Conservation (phyloP, 2,329 filamentous ascomycete species). For the Epichloe typhina region DNA sequence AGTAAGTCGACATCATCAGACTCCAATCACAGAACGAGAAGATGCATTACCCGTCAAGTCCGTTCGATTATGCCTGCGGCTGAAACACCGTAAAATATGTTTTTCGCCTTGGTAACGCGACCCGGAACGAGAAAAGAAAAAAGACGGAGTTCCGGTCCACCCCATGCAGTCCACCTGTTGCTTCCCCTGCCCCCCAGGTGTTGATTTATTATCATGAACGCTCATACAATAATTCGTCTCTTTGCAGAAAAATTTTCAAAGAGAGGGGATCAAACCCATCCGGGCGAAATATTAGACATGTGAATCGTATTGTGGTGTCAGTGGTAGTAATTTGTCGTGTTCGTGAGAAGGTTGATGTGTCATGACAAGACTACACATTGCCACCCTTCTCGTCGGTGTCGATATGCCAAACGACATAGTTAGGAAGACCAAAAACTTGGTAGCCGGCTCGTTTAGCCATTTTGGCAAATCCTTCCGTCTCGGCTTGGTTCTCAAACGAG, state of each 20-base stretch:
- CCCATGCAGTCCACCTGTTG: background rate
- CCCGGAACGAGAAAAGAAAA: background rate
- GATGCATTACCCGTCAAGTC: background rate
- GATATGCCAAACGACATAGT: constrained; percentile 98
- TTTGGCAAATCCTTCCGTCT: constrained; percentile 96
- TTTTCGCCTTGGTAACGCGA: background rate
- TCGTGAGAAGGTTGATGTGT: background rate
- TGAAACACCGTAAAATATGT: background rate
- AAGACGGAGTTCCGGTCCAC: background rate
- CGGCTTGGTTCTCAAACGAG: constrained; percentile 95
- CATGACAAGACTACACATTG: constrained; percentile 39
- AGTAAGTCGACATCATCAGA: background rate
- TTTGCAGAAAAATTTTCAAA: constrained; percentile 8
- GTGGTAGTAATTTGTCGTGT: background rate
- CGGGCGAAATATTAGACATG: constrained; percentile 12
- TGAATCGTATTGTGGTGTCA: constrained; percentile 8
- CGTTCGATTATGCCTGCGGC: background rate
- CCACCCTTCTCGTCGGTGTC: constrained; percentile 91
- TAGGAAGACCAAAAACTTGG: constrained; percentile 80
- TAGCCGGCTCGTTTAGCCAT: constrained; percentile 97
- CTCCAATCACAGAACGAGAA: background rate
- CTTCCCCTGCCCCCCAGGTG: background rate
- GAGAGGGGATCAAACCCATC: constrained; percentile 9
- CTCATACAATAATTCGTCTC: constrained; percentile 12
- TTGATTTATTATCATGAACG: constrained; percentile 13